Conservation (phyloP, 306 rosid genomes). For the Dicorynia guianensis region DNA sequence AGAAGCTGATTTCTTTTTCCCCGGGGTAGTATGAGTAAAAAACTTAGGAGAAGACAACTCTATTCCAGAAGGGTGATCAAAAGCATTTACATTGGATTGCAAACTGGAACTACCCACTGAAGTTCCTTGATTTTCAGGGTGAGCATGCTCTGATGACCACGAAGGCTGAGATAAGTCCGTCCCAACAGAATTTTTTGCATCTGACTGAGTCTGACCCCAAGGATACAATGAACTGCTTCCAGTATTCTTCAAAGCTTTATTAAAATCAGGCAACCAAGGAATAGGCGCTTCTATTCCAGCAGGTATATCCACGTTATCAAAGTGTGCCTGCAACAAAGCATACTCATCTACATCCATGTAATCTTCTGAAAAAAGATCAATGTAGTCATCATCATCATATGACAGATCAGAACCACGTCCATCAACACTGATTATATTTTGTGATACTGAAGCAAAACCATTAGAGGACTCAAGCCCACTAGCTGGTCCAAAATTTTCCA, state of each 20-base stretch:
- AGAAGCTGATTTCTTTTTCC: constrained; percentile 49
- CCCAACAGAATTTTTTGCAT: constrained; percentile 32
- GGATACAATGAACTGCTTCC: constrained; percentile 48
- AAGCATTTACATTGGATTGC: constrained; percentile 38
- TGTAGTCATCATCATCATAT: constrained; percentile 51
- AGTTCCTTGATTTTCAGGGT: constrained; percentile 32
- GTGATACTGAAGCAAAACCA: constrained; percentile 43
- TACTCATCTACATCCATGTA: constrained; percentile 63
- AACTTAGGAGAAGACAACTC: constrained; percentile 39
- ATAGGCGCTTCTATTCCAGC: constrained; percentile 81
- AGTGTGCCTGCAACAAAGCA: constrained; percentile 63
- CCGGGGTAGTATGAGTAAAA: constrained; percentile 43
- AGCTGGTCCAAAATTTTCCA: constrained; percentile 50
- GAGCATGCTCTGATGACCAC: constrained; percentile 42
- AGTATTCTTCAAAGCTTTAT: constrained; percentile 36
- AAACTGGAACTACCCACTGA: constrained; percentile 44
- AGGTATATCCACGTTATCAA: constrained; percentile 75
- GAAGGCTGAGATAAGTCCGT: constrained; percentile 38
- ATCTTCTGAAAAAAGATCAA: constrained; percentile 53
- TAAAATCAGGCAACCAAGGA: constrained; percentile 65
- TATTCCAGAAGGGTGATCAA: constrained; percentile 39
- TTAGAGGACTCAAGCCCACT: constrained; percentile 55
- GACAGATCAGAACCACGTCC: constrained; percentile 61
- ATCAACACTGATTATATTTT: constrained; percentile 59
- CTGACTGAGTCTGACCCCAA: constrained; percentile 39